A percentile compares a stretch with the other conserved stretches of the same genome.
Evolutionary conservation across 768 basidiomycete species (phyloP).

Genomic region (Mycena vitilis): DNA sequence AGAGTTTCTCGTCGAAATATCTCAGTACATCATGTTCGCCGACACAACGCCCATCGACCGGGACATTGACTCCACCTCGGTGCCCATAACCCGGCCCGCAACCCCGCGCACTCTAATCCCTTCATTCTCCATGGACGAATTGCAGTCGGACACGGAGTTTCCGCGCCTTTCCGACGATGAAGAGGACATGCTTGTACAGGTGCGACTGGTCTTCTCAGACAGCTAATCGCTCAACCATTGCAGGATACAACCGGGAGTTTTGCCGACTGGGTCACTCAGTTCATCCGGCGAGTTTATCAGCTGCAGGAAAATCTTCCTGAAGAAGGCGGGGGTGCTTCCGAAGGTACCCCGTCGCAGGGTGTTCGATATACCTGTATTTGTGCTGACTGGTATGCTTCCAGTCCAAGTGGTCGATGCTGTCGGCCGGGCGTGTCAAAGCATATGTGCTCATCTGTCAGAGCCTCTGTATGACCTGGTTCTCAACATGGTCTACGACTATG

Average conservation of each 20-base stretch:
- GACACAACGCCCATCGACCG: conserved; percentile 42
- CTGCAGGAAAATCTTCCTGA: conserved; percentile 89
- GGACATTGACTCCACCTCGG: conserved; percentile 43
- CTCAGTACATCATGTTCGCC: conserved; percentile 80
- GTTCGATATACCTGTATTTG: conserved; percentile 2
- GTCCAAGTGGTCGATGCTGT: conserved; percentile 84
- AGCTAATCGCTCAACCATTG: conserved; percentile 5
- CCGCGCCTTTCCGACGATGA: conserved; percentile 64
- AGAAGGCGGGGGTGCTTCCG: conserved; percentile 76
- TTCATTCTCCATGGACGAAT: conserved; percentile 51
- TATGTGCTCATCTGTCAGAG: conserved; percentile 80
- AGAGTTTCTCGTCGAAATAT: conserved; percentile 77
- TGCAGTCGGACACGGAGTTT: conserved; percentile 52
- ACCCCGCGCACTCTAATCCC: conserved; percentile 46
- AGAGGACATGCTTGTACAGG: conserved; percentile 77
- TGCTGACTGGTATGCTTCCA: conserved; percentile 38
- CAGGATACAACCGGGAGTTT: conserved; percentile 78
- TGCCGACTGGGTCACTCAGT: conserved; percentile 86
- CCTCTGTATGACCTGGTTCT: conserved; percentile 83
- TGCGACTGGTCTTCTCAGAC: conserved; percentile 25
- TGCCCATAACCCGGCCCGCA: conserved; percentile 44
- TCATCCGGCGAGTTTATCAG: conserved; percentile 82
- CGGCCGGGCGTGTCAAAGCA: conserved; percentile 78
- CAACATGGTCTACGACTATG: conserved; percentile 87
- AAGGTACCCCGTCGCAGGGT: conserved; percentile 56